phyloP scores from a whole-genome alignment of 2,329 filamentous ascomycete species.

The Arthrobotrys megalospora region DNA sequence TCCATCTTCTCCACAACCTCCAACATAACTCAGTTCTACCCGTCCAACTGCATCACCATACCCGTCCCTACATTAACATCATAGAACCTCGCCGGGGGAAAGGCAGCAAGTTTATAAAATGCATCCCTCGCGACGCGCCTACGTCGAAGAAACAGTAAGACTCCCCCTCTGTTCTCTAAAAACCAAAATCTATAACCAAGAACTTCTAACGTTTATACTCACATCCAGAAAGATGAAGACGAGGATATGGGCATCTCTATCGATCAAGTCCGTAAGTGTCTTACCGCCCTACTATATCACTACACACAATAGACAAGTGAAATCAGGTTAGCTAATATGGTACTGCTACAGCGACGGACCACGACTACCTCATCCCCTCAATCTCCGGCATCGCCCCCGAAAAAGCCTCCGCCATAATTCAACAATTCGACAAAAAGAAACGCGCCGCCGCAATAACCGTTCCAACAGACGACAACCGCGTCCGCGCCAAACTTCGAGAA shows the following conservation, averaged over 20 bases:
- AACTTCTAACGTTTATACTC: conserved; percentile 62
- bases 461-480: conserved; percentile 91
- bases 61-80: not conserved
- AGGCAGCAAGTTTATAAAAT: conserved; percentile 9
- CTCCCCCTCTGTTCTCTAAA: not conserved
- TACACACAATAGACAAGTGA: conserved; percentile 62
- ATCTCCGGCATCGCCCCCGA: conserved; percentile 80
- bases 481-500: conserved; percentile 84
- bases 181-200: conserved; percentile 16
- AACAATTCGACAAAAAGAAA: conserved; percentile 91
- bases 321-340: not conserved
- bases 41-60: too few relatives aligned
- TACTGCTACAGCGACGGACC: conserved; percentile 75
- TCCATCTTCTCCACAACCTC: conserved; percentile 3
- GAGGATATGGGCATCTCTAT: conserved; percentile 75
- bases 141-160: conserved; percentile 61
- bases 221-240: conserved; percentile 69
- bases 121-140: conserved; percentile 60
- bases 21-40: not conserved
- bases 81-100: not conserved
- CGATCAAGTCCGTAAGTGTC: conserved; percentile 76
- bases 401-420: conserved; percentile 86
- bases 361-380: conserved; percentile 84
- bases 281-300: not conserved
- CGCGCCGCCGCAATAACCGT: conserved; percentile 90